phyloP scores from a whole-genome alignment of 306 rosid genomes.

The Urtica urens region DNA sequence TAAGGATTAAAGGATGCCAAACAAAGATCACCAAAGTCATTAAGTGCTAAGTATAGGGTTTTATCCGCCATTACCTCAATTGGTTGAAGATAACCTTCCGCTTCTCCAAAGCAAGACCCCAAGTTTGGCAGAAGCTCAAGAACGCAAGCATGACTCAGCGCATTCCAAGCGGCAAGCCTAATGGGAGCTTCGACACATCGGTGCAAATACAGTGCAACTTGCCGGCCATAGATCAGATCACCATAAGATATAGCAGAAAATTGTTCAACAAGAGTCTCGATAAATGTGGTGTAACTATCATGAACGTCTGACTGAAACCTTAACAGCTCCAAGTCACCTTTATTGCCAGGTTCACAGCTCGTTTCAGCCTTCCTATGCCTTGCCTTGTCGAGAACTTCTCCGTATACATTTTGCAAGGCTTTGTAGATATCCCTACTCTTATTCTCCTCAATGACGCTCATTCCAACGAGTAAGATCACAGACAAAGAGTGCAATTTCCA shows the following conservation, averaged over 20 bases:
- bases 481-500: conserved; percentile 93
- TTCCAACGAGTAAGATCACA: conserved; percentile 68
- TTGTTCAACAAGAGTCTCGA: conserved; percentile 83
- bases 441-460: conserved; percentile 65
- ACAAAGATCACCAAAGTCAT: no score
- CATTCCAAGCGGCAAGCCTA: conserved; percentile 78
- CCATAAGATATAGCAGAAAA: conserved; percentile 85
- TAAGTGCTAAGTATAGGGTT: neutral
- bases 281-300: conserved; percentile 57
- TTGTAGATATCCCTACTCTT: conserved; percentile 56
- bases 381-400: conserved; percentile 52
- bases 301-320: conserved; percentile 65
- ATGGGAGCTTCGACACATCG: conserved; percentile 56
- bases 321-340: conserved; percentile 36
- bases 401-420: conserved; percentile 82
- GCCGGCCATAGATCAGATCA: conserved; percentile 70
- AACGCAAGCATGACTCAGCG: conserved; percentile 56
- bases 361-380: conserved; percentile 22
- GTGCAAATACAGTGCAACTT: conserved; percentile 77
- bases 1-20: no score
- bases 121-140: conserved; percentile 87
- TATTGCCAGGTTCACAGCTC: conserved; percentile 18
- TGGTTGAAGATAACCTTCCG: conserved; percentile 81
- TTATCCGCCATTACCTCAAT: neutral
- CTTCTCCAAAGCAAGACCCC: conserved; percentile 51